Conservation (phyloP, 139 green algal species). For the Chlorella ohadii region DNA sequence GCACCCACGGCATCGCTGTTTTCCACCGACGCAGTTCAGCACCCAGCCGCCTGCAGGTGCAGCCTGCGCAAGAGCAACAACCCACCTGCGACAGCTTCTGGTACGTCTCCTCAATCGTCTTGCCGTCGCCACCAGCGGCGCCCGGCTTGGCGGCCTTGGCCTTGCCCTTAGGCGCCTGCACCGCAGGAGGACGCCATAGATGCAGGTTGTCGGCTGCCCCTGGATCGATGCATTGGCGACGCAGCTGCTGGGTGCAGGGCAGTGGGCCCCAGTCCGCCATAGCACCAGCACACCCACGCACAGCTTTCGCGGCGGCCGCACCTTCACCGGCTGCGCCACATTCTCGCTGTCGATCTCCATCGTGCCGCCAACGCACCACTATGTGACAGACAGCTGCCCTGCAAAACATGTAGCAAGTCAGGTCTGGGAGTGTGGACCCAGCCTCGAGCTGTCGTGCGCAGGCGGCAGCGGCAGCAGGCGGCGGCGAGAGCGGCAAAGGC, state of each 20-base stretch:
- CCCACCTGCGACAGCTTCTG: constrained; percentile 89
- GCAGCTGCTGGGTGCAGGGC: too few relatives aligned
- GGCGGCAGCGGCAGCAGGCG: too few relatives aligned
- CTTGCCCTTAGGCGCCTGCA: constrained; percentile 38
- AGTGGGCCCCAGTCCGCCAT: too few relatives aligned
- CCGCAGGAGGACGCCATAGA: not conserved
- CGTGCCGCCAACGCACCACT: not conserved
- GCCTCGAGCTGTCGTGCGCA: too few relatives aligned
- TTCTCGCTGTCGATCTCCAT: constrained; percentile 44
- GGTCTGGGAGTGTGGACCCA: too few relatives aligned
- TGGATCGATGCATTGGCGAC: not conserved
- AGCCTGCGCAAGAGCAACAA: not conserved
- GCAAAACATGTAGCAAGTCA: too few relatives aligned
- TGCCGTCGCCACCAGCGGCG: constrained; percentile 26
- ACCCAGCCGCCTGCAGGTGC: too few relatives aligned
- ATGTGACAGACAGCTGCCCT: too few relatives aligned
- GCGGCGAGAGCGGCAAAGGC: too few relatives aligned
- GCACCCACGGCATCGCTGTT: too few relatives aligned
- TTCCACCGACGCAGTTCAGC: too few relatives aligned
- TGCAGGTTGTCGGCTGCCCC: not conserved
- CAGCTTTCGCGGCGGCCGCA: not conserved
- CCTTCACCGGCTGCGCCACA: constrained; percentile 22
- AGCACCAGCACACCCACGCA: too few relatives aligned
- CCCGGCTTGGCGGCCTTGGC: constrained; percentile 26
- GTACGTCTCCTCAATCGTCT: constrained; percentile 95